A percentile compares a stretch with the other conserved stretches of the same genome.
Evolutionary conservation across 441 rosid species (phyloP).

Genomic region (Aleurites moluccanus): DNA sequence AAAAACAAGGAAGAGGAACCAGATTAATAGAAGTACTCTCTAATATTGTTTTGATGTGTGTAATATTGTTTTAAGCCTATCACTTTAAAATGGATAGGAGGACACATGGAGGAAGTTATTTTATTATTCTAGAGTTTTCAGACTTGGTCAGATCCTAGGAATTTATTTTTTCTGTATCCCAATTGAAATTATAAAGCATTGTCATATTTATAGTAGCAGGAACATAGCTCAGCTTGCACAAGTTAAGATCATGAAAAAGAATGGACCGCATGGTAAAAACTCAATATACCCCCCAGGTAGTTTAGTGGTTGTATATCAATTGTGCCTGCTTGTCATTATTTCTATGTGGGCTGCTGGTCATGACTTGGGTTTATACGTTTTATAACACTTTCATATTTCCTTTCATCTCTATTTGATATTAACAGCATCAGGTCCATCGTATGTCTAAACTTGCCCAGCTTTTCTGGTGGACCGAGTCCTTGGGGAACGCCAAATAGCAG

Average conservation of each 20-base stretch:
- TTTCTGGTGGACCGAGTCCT: slow-evolving; percentile 92
- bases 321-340: background rate
- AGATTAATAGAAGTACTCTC: background rate
- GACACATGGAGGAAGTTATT: background rate
- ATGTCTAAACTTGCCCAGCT: slow-evolving; percentile 93
- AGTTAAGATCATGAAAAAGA: slow-evolving; percentile 62
- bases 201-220: slow-evolving; percentile 39
- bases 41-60: background rate
- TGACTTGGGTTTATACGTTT: background rate
- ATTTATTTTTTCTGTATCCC: background rate
- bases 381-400: background rate
- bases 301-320: too few species aligned
- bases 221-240: slow-evolving; percentile 80
- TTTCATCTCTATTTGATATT: background rate
- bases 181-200: slow-evolving; percentile 6
- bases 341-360: background rate
- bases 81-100: background rate
- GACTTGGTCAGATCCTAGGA: slow-evolving; percentile 1
- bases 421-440: slow-evolving; percentile 87
- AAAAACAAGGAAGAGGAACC: background rate
- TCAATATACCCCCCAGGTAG: slow-evolving; percentile 64
- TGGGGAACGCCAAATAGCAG: slow-evolving; percentile 79
- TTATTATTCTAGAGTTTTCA: background rate
- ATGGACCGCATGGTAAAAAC: slow-evolving; percentile 47
- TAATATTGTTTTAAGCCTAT: background rate